phyloP scores from a whole-genome alignment of 192 early-diverging fungal species.

The Coemansia sp. region DNA sequence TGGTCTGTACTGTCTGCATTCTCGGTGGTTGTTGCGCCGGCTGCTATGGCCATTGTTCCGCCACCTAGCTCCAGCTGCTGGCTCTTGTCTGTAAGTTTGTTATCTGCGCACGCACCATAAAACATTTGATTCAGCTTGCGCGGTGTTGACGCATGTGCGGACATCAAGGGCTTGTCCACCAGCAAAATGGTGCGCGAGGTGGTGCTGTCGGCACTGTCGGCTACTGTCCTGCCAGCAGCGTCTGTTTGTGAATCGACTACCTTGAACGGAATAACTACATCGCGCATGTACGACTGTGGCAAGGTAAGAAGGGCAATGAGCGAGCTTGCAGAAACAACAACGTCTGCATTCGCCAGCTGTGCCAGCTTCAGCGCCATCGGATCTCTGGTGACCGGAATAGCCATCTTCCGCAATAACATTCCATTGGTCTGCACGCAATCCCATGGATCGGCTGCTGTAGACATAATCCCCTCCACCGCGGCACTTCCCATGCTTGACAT shows the following conservation, averaged over 20 bases:
- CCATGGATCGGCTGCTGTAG: conserved; percentile 1
- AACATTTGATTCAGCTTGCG: conserved; percentile 32
- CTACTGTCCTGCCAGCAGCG: background rate
- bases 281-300: conserved; percentile 31
- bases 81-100: conserved; percentile 12
- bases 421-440: background rate
- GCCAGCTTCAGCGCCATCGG: conserved; percentile 22
- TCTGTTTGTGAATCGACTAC: conserved; percentile 9
- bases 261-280: conserved; percentile 34
- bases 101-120: conserved; percentile 16
- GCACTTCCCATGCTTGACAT: background rate
- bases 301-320: conserved; percentile 40
- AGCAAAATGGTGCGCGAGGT: conserved; percentile 17
- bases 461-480: background rate
- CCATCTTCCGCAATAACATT: background rate
- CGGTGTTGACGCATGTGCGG: conserved; percentile 27
- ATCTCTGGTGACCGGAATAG: conserved; percentile 26
- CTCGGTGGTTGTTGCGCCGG: background rate
- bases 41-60: conserved; percentile 12
- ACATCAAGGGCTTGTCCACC: conserved; percentile 31
- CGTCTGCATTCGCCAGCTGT: conserved; percentile 22
- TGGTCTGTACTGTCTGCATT: background rate
- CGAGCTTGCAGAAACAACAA: conserved; percentile 32
- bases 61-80: conserved; percentile 15
- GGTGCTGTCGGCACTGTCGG: background rate